phyloP scores from a whole-genome alignment of 202 grass and related monocot species.

The Panicum virgatum region DNA sequence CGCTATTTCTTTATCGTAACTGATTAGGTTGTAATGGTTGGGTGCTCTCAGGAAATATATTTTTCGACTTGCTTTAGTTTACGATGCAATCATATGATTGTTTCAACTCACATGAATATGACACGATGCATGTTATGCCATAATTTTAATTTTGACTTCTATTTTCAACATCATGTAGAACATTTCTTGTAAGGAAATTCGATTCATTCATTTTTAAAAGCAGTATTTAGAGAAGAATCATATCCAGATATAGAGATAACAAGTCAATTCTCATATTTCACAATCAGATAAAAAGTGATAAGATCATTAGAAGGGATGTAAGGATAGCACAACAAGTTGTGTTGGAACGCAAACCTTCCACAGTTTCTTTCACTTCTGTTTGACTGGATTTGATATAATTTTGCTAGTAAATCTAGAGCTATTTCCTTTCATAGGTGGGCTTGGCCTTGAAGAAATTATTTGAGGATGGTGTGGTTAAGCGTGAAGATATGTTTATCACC shows the following conservation, averaged over 20 bases:
- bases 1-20: not conserved
- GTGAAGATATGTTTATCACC: conserved; percentile 71
- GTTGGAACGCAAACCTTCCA: not conserved
- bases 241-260: not conserved
- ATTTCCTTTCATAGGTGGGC: conserved; percentile 52
- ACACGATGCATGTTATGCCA: not conserved
- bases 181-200: not conserved
- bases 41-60: not conserved
- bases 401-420: too few species aligned
- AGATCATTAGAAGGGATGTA: not conserved
- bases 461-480: conserved; percentile 55
- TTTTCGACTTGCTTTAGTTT: not conserved
- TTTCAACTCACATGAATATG: conserved; percentile 1
- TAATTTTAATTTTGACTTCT: not conserved
- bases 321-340: not conserved
- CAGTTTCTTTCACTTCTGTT: conserved; percentile 7
- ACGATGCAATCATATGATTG: not conserved
- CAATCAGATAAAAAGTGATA: conserved; percentile 4
- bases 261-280: too few species aligned
- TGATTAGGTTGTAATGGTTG: not conserved
- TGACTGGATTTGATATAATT: not conserved
- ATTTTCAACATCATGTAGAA: too few species aligned
- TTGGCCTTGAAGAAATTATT: conserved; percentile 67
- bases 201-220: not conserved
- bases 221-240: not conserved